Conservation (phyloP, 768 basidiomycete species). For the Xerocomellus amylosporus region DNA sequence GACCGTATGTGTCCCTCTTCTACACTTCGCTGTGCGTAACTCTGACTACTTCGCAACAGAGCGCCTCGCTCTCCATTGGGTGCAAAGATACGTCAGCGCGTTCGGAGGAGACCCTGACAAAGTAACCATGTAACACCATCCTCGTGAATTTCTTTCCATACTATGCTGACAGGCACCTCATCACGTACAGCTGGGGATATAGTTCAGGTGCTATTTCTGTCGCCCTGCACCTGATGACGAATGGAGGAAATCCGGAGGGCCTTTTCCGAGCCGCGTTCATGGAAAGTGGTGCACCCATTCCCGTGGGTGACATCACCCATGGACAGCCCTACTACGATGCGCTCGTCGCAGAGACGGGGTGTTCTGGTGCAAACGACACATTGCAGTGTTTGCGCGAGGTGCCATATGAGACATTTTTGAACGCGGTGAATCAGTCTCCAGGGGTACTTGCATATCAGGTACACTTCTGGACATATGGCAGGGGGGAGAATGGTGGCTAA, state of each 20-base stretch:
- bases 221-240: conserved; percentile 27
- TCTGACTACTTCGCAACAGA: conserved; percentile 17
- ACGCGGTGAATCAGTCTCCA: conserved; percentile 34
- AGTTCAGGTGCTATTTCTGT: conserved; percentile 38
- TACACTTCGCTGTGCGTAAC: neutral
- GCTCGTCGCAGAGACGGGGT: conserved; percentile 29
- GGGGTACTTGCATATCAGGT: conserved; percentile 35
- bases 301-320: conserved; percentile 18
- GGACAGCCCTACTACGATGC: conserved; percentile 28
- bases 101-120: conserved; percentile 35
- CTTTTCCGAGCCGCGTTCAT: conserved; percentile 27
- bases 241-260: conserved; percentile 20
- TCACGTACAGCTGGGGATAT: conserved; percentile 30
- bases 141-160: neutral
- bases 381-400: conserved; percentile 33
- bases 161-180: neutral
- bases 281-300: conserved; percentile 40
- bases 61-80: conserved; percentile 46
- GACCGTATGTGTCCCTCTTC: neutral
- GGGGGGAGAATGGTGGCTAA: neutral
- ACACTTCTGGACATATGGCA: neutral
- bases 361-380: conserved; percentile 22
- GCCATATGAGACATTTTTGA: conserved; percentile 28
- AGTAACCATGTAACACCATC: conserved; percentile 25
- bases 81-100: conserved; percentile 52